Evolutionary conservation across 495 filamentous ascomycete species (phyloP).

Genomic region (Talaromyces ruber): DNA sequence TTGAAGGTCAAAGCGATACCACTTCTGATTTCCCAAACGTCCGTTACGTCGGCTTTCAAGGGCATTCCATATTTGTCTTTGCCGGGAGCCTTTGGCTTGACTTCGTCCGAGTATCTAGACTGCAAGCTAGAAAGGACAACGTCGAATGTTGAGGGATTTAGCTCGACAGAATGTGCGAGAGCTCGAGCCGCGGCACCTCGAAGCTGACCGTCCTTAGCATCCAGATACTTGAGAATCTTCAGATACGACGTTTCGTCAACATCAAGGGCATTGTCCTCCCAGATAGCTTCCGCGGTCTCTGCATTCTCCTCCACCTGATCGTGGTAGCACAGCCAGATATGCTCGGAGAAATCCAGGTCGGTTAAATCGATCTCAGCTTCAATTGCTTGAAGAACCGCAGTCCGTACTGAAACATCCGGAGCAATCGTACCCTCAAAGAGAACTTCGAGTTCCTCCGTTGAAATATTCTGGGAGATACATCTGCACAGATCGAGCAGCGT

Average conservation of each 20-base stretch:
- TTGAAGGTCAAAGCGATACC: slow-evolving; percentile 82
- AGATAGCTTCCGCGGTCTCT: slow-evolving; percentile 76
- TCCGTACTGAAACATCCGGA: slow-evolving; percentile 67
- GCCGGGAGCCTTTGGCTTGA: slow-evolving; percentile 71
- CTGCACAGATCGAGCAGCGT: slow-evolving; percentile 77
- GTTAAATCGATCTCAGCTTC: slow-evolving; percentile 85
- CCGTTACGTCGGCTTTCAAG: slow-evolving; percentile 68
- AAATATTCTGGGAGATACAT: slow-evolving; percentile 70
- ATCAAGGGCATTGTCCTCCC: slow-evolving; percentile 85
- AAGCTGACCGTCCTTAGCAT: slow-evolving; percentile 67
- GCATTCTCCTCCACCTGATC: slow-evolving; percentile 84
- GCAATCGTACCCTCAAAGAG: slow-evolving; percentile 70
- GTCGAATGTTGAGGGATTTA: slow-evolving; percentile 45
- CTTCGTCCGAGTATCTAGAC: slow-evolving; percentile 61
- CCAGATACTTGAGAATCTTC: slow-evolving; percentile 68
- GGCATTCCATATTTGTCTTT: slow-evolving; percentile 92
- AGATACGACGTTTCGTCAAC: slow-evolving; percentile 53
- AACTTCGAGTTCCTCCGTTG: slow-evolving; percentile 54
- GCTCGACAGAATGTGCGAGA: slow-evolving; percentile 60
- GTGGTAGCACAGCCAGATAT: slow-evolving; percentile 89
- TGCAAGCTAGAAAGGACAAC: slow-evolving; percentile 55
- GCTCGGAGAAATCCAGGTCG: slow-evolving; percentile 72
- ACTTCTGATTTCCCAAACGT: slow-evolving; percentile 85
- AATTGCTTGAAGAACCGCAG: slow-evolving; percentile 84
- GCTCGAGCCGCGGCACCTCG: slow-evolving; percentile 76